Evolutionary conservation across 2,329 filamentous ascomycete genomes (phyloP), one percentile per base, ranked within the genome.

Genomic region (Trichoderma asperellum): DNA sequence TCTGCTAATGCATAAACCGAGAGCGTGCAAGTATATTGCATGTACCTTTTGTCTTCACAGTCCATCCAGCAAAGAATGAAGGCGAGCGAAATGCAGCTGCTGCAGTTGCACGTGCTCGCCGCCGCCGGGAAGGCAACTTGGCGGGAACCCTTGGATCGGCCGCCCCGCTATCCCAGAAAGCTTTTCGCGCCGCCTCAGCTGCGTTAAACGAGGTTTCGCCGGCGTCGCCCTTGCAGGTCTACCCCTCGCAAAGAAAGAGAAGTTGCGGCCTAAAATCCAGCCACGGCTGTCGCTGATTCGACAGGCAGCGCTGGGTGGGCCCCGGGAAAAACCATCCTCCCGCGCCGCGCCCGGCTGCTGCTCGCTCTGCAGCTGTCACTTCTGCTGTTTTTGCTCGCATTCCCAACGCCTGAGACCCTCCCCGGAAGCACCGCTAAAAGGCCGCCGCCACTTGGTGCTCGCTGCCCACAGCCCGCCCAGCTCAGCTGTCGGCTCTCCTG

Each of bases 161-260:
- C 27, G 43, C 64, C 64, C 64, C 66, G 49, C 66, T 55, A 67
- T 68, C 58, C 59, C 24, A 47, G 34, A 11, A 62, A 24, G 68
- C 64, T 55, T 24, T 34, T 53, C 55, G 43, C 55, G 40, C 37
- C 29, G 58, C 58, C 53, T 58, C 32, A 53, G 35, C 43, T 32
- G 40, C 60, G 67, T 71, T 71, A 71, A 67, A 52, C 70, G 70
- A 56, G 32, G 70, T 71, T 71, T 58, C 57, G 70, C 70, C 70
- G 70, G 43, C 34, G 18, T 57, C 29, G 60, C 49, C 61, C 60
- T 58, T 37, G 56, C 63, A 49, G 37, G 59, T 62, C 52, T 32
- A 43, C 40, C 40, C 40, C 52, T 29, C 12, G 52, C 27, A 16
- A 18, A 49, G 40, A 8, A 43, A 16, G 16, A 43, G 16, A 43